Conservation (phyloP, 2,329 filamentous ascomycete species). For the Fusarium virguliforme region DNA sequence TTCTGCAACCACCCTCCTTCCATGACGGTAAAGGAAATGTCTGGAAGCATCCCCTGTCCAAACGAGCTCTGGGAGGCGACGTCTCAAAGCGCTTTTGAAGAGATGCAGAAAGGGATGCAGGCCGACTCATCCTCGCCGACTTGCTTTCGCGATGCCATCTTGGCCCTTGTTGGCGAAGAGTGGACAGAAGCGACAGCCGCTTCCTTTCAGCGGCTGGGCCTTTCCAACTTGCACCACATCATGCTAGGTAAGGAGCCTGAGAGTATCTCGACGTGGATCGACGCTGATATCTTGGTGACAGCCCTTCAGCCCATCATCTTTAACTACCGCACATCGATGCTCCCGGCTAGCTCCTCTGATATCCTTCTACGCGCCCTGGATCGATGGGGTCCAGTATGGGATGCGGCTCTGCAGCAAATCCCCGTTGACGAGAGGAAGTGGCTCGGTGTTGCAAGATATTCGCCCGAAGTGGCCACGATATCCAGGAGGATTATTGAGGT, state of each 20-base stretch:
- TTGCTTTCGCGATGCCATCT: neutral
- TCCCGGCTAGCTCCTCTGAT: neutral
- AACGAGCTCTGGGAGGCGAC: conserved; percentile 34
- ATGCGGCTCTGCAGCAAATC: neutral
- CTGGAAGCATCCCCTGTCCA: conserved; percentile 30
- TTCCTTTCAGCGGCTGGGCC: conserved; percentile 6
- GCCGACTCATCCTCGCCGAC: neutral
- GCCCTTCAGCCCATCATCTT: conserved; percentile 28
- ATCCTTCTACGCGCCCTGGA: conserved; percentile 19
- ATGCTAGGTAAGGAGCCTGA: neutral
- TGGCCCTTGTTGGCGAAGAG: conserved; percentile 19
- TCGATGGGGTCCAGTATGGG: conserved; percentile 40
- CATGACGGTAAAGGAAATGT: conserved; percentile 35
- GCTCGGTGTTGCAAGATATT: conserved; percentile 32
- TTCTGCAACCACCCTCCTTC: conserved; percentile 34
- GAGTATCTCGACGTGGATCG: neutral
- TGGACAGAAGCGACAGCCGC: conserved; percentile 1
- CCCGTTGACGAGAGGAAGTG: conserved; percentile 15
- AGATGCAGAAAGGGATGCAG: neutral
- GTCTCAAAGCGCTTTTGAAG: conserved; percentile 12
- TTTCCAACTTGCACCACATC: conserved; percentile 19
- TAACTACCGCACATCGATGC: conserved; percentile 22
- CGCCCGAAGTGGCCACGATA: conserved; percentile 21
- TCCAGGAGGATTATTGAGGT: conserved; percentile 26
- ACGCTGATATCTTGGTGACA: neutral